Percentiles rank a stretch among this genome's conserved stretches.
Evolutionary conservation across 139 green algal genomes (phyloP).

Genomic region (Tetradesmus lagerheimii): DNA sequence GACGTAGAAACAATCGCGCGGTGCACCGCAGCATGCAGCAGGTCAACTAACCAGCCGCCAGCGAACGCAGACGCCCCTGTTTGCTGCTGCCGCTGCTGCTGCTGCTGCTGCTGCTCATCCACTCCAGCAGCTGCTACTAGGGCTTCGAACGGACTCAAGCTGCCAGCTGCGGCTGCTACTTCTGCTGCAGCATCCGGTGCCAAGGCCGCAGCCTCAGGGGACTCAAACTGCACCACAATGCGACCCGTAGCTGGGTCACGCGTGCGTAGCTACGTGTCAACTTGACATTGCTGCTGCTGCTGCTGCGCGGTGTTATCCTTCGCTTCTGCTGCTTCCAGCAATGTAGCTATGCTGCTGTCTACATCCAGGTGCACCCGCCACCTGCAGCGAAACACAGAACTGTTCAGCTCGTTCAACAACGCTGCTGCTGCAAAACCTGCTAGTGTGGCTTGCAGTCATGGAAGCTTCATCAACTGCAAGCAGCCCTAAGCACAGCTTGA

Average conservation of each 20-base stretch:
- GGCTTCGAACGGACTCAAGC: background rate
- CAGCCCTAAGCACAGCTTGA: too few species aligned
- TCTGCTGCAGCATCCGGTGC: background rate
- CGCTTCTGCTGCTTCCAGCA: background rate
- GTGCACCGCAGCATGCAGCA: background rate
- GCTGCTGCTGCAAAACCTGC: too few species aligned
- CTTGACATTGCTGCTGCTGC: background rate
- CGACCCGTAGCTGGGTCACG: background rate
- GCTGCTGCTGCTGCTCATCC: background rate
- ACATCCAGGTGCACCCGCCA: background rate
- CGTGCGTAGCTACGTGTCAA: background rate
- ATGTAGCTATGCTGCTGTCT: background rate
- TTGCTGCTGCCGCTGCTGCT: too few species aligned
- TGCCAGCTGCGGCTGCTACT: background rate
- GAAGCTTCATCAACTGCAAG: too few species aligned
- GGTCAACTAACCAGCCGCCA: background rate
- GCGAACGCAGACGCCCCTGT: background rate
- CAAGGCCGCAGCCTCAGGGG: background rate
- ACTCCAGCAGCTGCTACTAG: background rate
- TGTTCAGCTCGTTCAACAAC: too few species aligned
- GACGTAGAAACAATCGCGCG: background rate
- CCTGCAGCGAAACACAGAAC: too few species aligned
- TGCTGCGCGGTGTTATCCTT: background rate
- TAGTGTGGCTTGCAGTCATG: too few species aligned
- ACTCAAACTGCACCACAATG: background rate